phyloP scores from a whole-genome alignment of 2,329 filamentous ascomycete species.

The Calonectria henricotiae region DNA sequence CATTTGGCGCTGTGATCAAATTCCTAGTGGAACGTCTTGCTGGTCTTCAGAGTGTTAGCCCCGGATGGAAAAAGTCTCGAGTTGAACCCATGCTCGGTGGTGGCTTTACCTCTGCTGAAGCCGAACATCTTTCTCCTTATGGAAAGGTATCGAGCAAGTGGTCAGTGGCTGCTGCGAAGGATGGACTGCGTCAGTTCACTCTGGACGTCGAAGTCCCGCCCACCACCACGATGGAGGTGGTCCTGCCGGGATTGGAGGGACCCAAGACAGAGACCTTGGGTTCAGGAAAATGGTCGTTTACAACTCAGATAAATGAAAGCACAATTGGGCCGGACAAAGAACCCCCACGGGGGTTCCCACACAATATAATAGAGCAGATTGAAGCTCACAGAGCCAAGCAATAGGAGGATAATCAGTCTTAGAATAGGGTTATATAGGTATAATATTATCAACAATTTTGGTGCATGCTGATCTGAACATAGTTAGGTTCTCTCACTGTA shows the following conservation, averaged over 20 bases:
- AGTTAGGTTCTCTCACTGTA: not conserved
- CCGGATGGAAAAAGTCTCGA: slow-evolving; percentile 50
- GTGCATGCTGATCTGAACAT: not conserved
- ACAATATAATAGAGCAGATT: slow-evolving; percentile 31
- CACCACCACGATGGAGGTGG: slow-evolving; percentile 45
- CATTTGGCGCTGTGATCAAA: slow-evolving; percentile 59
- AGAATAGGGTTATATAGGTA: not conserved
- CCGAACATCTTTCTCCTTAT: slow-evolving; percentile 47
- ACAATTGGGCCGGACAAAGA: slow-evolving; percentile 26
- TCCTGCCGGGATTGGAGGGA: slow-evolving; percentile 36
- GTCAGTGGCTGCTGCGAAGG: slow-evolving; percentile 41
- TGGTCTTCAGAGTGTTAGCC: slow-evolving; percentile 44
- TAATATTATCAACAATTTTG: not conserved
- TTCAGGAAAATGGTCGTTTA: slow-evolving; percentile 45
- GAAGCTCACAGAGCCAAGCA: slow-evolving; percentile 13
- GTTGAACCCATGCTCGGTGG: slow-evolving; percentile 44
- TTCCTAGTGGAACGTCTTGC: slow-evolving; percentile 57
- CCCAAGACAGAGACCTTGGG: slow-evolving; percentile 39
- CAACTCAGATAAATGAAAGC: slow-evolving; percentile 17
- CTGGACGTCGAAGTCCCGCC: slow-evolving; percentile 43
- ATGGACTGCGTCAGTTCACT: not conserved
- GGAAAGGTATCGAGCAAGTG: slow-evolving; percentile 46
- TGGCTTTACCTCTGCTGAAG: slow-evolving; percentile 44
- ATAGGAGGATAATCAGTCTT: slow-evolving; percentile 7
- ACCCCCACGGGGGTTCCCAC: slow-evolving; percentile 30